Percentiles rank a stretch among this genome's conserved stretches.
phyloP scores from a whole-genome alignment of 108 stramenopile genomes.

The Cylindrotheca fusiformis region DNA sequence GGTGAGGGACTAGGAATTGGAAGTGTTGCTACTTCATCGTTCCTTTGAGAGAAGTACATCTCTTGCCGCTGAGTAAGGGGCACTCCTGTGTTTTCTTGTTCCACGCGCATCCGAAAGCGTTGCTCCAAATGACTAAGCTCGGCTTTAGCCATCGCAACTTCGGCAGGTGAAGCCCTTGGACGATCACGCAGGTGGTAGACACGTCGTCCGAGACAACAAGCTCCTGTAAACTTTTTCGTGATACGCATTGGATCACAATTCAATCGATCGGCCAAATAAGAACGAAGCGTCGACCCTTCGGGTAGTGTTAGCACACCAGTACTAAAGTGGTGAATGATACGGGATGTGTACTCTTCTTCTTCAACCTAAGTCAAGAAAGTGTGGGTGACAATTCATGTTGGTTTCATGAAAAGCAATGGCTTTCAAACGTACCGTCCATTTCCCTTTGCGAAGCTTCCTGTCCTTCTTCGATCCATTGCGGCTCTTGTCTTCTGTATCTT shows the following conservation, averaged over 20 bases:
- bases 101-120: slow-evolving; percentile 57
- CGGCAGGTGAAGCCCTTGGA: slow-evolving; percentile 43
- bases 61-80: slow-evolving; percentile 26
- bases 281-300: slow-evolving; percentile 88
- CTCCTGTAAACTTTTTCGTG: slow-evolving; percentile 96
- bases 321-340: slow-evolving; percentile 92
- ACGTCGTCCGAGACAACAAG: slow-evolving; percentile 86
- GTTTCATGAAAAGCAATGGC: too few relatives aligned
- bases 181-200: slow-evolving; percentile 69
- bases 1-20: too few relatives aligned
- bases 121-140: slow-evolving; percentile 64
- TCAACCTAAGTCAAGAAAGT: slow-evolving; percentile 47
- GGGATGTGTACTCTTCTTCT: slow-evolving; percentile 87
- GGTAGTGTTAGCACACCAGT: slow-evolving; percentile 86
- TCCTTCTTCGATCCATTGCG: slow-evolving; percentile 2
- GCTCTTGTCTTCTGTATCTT: background rate
- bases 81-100: slow-evolving; percentile 48
- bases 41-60: too few relatives aligned
- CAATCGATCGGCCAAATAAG: slow-evolving; percentile 94
- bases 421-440: slow-evolving; percentile 77
- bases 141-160: slow-evolving; percentile 59
- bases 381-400: too few relatives aligned
- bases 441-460: slow-evolving; percentile 62
- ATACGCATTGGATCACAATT: slow-evolving; percentile 98
- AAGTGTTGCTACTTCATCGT: too few relatives aligned